Evolutionary conservation across 805 yeast species (phyloP).

Genomic region (Tetrapisispora iriomotensis): DNA sequence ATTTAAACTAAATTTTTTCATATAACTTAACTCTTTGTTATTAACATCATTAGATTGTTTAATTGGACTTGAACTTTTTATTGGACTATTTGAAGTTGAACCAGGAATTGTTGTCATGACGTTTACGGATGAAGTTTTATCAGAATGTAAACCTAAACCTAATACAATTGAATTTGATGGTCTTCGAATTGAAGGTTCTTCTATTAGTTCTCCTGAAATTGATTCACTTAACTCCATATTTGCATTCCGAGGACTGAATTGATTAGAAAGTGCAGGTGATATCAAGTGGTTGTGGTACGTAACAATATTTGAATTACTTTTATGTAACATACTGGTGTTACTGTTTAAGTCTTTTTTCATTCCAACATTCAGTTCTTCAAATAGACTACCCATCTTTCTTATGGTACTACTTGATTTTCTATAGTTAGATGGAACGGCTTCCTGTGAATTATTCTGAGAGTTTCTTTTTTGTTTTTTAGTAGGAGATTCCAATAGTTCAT

Average conservation of each 20-base stretch:
- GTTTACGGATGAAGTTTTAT: conserved; percentile 1
- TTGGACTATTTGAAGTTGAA: conserved; percentile 22
- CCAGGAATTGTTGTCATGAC: conserved; percentile 23
- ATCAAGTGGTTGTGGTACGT: conserved; percentile 3
- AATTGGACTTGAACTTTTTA: conserved; percentile 4
- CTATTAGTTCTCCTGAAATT: background rate
- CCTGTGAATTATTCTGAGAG: background rate
- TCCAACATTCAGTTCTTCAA: conserved; percentile 1
- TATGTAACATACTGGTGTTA: background rate
- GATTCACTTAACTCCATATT: background rate
- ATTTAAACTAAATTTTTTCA: background rate
- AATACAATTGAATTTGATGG: conserved; percentile 5
- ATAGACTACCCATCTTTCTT: conserved; percentile 3
- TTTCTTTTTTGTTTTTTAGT: conserved; percentile 1
- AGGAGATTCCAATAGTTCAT: conserved; percentile 2
- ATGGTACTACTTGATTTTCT: conserved; percentile 4
- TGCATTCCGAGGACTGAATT: conserved; percentile 3
- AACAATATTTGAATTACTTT: conserved; percentile 2
- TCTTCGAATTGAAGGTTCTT: background rate
- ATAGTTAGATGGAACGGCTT: background rate
- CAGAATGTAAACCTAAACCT: conserved; percentile 15
- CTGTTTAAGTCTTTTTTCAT: background rate
- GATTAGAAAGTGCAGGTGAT: conserved; percentile 4
- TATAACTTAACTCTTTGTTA: background rate
- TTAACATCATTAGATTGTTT: background rate